Conservation (phyloP, 768 basidiomycete genomes). For the Rhodotorula toruloides region DNA sequence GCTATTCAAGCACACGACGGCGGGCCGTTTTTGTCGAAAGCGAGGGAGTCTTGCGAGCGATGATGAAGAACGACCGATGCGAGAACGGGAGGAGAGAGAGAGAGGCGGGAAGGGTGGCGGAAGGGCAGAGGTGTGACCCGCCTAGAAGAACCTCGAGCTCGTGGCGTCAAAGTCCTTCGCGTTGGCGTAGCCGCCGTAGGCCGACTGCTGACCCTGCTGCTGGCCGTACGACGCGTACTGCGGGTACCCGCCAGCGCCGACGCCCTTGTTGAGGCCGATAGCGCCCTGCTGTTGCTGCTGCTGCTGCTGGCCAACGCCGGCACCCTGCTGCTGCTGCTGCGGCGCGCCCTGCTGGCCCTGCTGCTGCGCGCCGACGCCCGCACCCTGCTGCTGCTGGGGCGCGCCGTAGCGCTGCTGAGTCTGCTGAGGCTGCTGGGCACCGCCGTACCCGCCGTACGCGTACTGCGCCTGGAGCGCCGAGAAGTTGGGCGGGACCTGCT, state of each 20-base stretch:
- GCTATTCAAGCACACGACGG: no score
- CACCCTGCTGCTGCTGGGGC: constrained; percentile 1
- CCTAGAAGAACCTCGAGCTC: background rate
- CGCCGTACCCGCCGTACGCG: constrained; percentile 27
- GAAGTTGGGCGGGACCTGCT: constrained; percentile 34
- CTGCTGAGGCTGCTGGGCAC: constrained; percentile 5
- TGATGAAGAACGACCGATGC: background rate
- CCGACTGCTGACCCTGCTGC: background rate
- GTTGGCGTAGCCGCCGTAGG: background rate
- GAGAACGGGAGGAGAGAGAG: background rate
- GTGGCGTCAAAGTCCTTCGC: background rate
- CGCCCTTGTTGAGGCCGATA: background rate
- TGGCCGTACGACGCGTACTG: no score
- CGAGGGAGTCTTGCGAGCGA: background rate
- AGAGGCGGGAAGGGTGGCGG: background rate
- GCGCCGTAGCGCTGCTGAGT: background rate
- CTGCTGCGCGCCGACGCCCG: background rate
- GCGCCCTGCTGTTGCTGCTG: background rate
- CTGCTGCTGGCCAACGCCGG: background rate
- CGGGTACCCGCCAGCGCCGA: background rate
- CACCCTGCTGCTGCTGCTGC: background rate
- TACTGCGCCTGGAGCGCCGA: constrained; percentile 24
- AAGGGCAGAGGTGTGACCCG: background rate
- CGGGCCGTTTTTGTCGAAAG: background rate
- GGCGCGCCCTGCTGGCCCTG: background rate